Evolutionary conservation across 169 alveolate genomes (phyloP).

Genomic region (Plasmodium berghei): DNA sequence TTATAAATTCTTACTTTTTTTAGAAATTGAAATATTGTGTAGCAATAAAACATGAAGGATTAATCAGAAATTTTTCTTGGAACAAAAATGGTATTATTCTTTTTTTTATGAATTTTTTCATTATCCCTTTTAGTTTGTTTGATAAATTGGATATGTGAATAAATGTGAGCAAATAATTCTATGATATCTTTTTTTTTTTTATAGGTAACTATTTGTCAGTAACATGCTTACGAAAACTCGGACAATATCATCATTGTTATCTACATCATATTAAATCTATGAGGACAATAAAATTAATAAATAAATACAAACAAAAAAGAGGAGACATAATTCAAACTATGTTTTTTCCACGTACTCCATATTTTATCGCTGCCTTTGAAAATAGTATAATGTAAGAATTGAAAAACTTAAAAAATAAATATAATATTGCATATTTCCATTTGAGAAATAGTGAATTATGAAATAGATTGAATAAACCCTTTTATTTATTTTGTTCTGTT

Average conservation of each 20-base stretch:
- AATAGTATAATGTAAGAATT: slow-evolving; percentile 66
- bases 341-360: slow-evolving; percentile 65
- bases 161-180: background rate
- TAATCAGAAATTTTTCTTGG: slow-evolving; percentile 54
- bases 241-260: slow-evolving; percentile 62
- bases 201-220: slow-evolving; percentile 74
- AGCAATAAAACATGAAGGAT: slow-evolving; percentile 66
- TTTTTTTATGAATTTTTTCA: too few relatives aligned
- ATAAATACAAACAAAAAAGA: slow-evolving; percentile 69
- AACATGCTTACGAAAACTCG: slow-evolving; percentile 64
- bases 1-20: slow-evolving; percentile 7
- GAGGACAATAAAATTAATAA: slow-evolving; percentile 71
- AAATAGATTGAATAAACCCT: background rate
- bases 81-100: slow-evolving; percentile 47
- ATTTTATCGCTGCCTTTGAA: slow-evolving; percentile 61
- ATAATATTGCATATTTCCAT: background rate
- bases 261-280: slow-evolving; percentile 71
- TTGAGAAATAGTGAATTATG: background rate
- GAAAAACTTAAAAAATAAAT: background rate
- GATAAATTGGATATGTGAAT: background rate
- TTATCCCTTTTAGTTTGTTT: background rate
- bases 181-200: background rate
- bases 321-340: slow-evolving; percentile 67
- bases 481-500: background rate
- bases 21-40: slow-evolving; percentile 68